phyloP scores from a whole-genome alignment of 1,284 basidiomycete species.

The Trametes polyzona region DNA sequence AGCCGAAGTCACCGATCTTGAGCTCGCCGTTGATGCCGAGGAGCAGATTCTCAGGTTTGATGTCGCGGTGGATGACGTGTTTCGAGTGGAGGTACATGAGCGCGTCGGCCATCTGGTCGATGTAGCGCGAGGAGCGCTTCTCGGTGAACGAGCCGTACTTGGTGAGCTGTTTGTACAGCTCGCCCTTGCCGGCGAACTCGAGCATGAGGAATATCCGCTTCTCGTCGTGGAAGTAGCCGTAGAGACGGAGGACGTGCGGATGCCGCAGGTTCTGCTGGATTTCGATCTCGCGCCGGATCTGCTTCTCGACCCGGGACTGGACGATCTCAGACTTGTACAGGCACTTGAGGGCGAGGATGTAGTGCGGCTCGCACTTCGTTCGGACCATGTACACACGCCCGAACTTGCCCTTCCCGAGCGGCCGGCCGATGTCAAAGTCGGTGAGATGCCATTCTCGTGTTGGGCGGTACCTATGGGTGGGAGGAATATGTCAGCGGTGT shows the following conservation, averaged over 20 bases:
- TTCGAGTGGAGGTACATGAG: constrained; percentile 92
- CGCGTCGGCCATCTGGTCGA: constrained; percentile 98
- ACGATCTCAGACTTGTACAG: constrained; percentile 97
- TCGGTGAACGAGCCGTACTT: constrained; percentile 89
- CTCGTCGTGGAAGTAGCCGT: constrained; percentile 97
- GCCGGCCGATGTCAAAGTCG: constrained; percentile 93
- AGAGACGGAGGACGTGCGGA: constrained; percentile 92
- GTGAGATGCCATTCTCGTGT: constrained; percentile 86
- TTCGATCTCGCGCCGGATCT: constrained; percentile 96
- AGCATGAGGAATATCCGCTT: constrained; percentile 99
- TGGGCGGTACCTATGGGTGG: constrained; percentile 54
- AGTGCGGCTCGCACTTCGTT: constrained; percentile 85
- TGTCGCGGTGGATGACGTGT: constrained; percentile 98
- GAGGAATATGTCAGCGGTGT: neutral
- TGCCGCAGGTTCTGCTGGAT: constrained; percentile 98
- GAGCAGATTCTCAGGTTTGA: constrained; percentile 98
- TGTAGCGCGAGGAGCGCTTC: constrained; percentile 85
- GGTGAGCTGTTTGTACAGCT: constrained; percentile 94
- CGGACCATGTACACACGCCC: constrained; percentile 99
- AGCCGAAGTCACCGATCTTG: constrained; percentile 99
- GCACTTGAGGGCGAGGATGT: constrained; percentile 97
- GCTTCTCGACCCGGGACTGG: constrained; percentile 86
- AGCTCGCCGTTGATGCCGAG: constrained; percentile 95
- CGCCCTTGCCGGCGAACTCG: constrained; percentile 95
- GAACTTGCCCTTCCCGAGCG: constrained; percentile 98